Conservation (phyloP, 371 early-diverging fungal genomes). For the Mortierella polycephala region DNA sequence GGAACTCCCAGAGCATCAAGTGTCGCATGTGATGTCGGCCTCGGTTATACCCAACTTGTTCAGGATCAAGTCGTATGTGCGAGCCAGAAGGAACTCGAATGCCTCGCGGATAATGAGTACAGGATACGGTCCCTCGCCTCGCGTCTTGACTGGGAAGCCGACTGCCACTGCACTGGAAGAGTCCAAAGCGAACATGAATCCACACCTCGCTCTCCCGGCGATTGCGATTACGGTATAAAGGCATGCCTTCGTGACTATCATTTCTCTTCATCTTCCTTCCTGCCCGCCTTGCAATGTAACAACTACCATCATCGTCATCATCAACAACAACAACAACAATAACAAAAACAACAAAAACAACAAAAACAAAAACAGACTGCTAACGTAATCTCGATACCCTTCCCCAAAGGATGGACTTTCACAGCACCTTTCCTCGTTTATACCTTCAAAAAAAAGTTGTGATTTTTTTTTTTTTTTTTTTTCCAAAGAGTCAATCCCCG, state of each 20-base stretch:
- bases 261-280: slow-evolving; percentile 2
- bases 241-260: neutral
- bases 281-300: neutral
- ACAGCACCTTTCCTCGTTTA: slow-evolving; percentile 26
- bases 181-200: slow-evolving; percentile 20
- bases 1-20: slow-evolving; percentile 25
- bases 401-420: slow-evolving; percentile 26
- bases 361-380: neutral
- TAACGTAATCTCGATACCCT: slow-evolving; percentile 11
- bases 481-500: neutral
- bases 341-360: neutral
- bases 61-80: slow-evolving; percentile 16
- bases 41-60: slow-evolving; percentile 15
- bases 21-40: slow-evolving; percentile 17
- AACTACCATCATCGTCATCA: neutral
- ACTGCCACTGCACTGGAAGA: neutral
- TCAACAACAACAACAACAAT: slow-evolving; percentile 2
- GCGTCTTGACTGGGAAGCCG: slow-evolving; percentile 20
- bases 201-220: slow-evolving; percentile 3
- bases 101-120: slow-evolving; percentile 5
- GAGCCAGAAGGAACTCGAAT: slow-evolving; percentile 3
- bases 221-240: slow-evolving; percentile 4
- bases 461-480: slow-evolving; percentile 26
- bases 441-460: slow-evolving; percentile 18
- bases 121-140: slow-evolving; percentile 12